A percentile compares a stretch with the other conserved stretches of the same genome.
These are phyloP conservation scores for Trichocomaceae sp. DNA, from an alignment of 2,329 filamentous ascomycete species.

Conservation along the genomic window DNA sequence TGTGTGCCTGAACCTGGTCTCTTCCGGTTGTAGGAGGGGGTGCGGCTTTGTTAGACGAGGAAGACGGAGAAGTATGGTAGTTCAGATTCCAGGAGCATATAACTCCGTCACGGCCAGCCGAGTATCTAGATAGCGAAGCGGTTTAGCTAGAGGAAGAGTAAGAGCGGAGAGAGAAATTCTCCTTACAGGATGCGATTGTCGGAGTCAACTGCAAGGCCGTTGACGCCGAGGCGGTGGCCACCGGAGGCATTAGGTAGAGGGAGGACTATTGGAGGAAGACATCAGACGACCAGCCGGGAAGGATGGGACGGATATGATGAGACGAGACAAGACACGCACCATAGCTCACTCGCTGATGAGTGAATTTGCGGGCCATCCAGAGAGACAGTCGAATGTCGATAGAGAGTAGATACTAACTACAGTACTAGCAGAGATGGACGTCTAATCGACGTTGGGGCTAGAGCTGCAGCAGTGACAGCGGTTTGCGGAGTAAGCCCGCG, in stretches of 20 bases:
- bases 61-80: slow-evolving; percentile 26
- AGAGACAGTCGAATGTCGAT: neutral
- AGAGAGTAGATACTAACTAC: neutral
- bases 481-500: slow-evolving; percentile 8
- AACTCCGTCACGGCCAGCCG: slow-evolving; percentile 87
- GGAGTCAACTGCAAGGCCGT: slow-evolving; percentile 82
- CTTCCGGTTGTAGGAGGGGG: slow-evolving; percentile 47
- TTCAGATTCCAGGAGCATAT: slow-evolving; percentile 89
- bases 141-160: slow-evolving; percentile 1
- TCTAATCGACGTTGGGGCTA: slow-evolving; percentile 1
- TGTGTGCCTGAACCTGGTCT: slow-evolving; percentile 71
- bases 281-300: slow-evolving; percentile 9
- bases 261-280: slow-evolving; percentile 51
- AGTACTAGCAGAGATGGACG: neutral
- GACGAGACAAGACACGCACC: slow-evolving; percentile 41
- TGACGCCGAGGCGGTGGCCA: slow-evolving; percentile 88
- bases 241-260: slow-evolving; percentile 67
- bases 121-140: slow-evolving; percentile 59
- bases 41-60: slow-evolving; percentile 22
- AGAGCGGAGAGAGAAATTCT: slow-evolving; percentile 3
- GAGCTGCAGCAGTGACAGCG: slow-evolving; percentile 12
- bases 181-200: slow-evolving; percentile 78
- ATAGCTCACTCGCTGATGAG: slow-evolving; percentile 62
- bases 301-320: neutral
- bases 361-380: slow-evolving; percentile 61